Conservation (phyloP, 345 rosid genomes). For the Hibiscus syriacus region DNA sequence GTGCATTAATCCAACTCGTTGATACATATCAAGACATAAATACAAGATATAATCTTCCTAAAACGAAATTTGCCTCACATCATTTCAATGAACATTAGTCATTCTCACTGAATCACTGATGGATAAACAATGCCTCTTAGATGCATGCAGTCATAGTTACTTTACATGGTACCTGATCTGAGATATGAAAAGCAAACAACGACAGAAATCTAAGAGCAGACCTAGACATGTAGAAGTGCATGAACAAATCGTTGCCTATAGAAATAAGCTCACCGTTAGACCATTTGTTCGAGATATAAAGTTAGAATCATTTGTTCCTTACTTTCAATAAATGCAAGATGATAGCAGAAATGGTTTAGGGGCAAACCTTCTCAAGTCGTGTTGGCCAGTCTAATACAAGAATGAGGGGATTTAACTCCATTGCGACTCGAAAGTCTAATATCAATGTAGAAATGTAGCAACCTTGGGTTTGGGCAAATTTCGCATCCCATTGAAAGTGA, state of each 20-base stretch:
- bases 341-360: neutral
- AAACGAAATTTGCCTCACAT: neutral
- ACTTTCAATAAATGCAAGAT: neutral
- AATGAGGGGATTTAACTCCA: conserved; percentile 45
- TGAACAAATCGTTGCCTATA: neutral
- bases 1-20: neutral
- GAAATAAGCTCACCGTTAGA: neutral
- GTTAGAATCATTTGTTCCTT: neutral
- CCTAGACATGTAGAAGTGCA: neutral
- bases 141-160: neutral
- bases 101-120: neutral
- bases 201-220: neutral
- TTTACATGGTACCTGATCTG: neutral
- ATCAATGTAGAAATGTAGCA: conserved; percentile 26
- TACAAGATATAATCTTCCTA: neutral
- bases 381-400: conserved; percentile 55
- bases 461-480: conserved; percentile 11
- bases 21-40: neutral
- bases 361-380: conserved; percentile 42
- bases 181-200: neutral
- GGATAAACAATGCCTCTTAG: neutral
- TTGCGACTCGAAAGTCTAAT: conserved; percentile 55
- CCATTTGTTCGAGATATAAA: neutral
- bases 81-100: neutral
- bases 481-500: conserved; percentile 13